Evolutionary conservation across 2,329 filamentous ascomycete genomes (phyloP).

Genomic region (Colletotrichum australisinense): DNA sequence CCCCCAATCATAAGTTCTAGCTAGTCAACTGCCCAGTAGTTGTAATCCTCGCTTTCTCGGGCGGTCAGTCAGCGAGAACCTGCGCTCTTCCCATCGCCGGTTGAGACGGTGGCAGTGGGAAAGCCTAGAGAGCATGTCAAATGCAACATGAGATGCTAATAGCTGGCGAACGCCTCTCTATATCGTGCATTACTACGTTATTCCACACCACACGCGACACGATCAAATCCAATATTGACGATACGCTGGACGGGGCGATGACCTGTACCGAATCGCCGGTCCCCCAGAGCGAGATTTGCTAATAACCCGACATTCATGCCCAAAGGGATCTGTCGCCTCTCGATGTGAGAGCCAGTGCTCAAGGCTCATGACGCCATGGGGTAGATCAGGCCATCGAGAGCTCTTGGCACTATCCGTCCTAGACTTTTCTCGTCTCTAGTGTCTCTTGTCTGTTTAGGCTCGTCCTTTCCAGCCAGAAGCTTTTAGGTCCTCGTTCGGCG

Average conservation of each 20-base stretch:
- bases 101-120: background rate
- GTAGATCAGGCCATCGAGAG: background rate
- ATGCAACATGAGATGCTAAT: background rate
- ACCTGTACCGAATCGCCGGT: slow-evolving; percentile 1
- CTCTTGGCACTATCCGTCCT: background rate
- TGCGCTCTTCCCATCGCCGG: background rate
- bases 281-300: background rate
- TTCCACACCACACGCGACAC: background rate
- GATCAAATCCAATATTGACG: background rate
- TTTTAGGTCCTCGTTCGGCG: background rate
- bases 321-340: background rate
- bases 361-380: background rate
- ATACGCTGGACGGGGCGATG: background rate
- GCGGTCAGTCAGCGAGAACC: background rate
- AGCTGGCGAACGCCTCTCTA: background rate
- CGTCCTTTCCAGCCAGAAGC: background rate
- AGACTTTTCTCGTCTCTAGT: background rate
- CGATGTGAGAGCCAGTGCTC: background rate
- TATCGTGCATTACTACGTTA: background rate
- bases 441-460: background rate
- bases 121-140: background rate
- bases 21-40: background rate
- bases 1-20: background rate
- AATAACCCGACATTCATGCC: background rate
- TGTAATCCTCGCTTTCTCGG: slow-evolving; percentile 5